Evolutionary conservation across 2,329 filamentous ascomycete species (phyloP), one percentile per base, ranked within the genome.

Genomic region (Lecanicillium sp.): DNA sequence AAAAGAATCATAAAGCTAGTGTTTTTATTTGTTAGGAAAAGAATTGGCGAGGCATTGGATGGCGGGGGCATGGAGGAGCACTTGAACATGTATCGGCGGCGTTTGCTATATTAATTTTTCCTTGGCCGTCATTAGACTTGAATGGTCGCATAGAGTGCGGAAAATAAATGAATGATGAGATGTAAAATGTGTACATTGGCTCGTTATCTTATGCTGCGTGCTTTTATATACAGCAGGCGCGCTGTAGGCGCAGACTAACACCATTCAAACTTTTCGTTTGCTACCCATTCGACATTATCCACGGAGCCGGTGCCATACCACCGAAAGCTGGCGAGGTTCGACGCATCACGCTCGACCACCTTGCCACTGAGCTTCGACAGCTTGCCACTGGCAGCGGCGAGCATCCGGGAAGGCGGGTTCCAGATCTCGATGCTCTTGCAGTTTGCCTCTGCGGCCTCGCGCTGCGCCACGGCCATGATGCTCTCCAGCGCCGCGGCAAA

Each of bases 231-330:
- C 8, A 19, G n/a, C n/a, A n/a, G n/a, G n/a, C n/a, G n/a, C n/a
- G n/a, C n/a, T n/a, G n/a, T n/a, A n/a, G 27, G 14, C 27, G 6
- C 32, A 6, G 6, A 39, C 54, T 69, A 90, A 61, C 83, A 88
- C 86, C 86, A 91, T 1, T 73, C 84, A 66, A 79, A 90, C 67
- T 88, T 90, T 66, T 90, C 85, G 58, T 86, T 88, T 11, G 73
- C 78, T 43, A 88, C 66, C 86, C 87, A 91, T 42, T 86, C 79
- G 5, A 88, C 66, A 20, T 77, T 69, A 5, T 72, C 69, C 1
- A 63, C 68, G 2, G 67, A 58, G 4, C 72, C 77, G 1, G 71
- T 64, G 2, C 79, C 83, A 58, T 86, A 84, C 85, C 84, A 90
- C 66, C 77, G 79, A 63, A 90, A 60, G 57, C 83, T 85, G 1